A percentile compares a stretch with the other conserved stretches of the same genome.
Evolutionary conservation across 2,329 filamentous ascomycete genomes (phyloP).

Genomic region (Hymenoscyphus fructigenus): DNA sequence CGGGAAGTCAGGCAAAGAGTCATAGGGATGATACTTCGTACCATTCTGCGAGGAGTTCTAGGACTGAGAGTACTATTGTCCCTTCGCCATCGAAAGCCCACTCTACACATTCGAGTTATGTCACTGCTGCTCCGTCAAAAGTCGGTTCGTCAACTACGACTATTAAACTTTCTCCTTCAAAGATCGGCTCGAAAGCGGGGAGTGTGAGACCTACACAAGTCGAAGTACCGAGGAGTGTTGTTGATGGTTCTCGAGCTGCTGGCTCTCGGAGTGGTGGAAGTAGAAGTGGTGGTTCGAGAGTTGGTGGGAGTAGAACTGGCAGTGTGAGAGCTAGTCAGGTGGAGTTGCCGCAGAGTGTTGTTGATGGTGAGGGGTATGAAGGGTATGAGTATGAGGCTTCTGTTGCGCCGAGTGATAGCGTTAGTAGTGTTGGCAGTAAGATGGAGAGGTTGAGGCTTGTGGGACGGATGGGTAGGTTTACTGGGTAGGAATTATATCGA

Average conservation of each 20-base stretch:
- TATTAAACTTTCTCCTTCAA: not conserved
- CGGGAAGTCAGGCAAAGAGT: not conserved
- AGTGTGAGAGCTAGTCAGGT: conserved; percentile 21
- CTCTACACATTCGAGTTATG: not conserved
- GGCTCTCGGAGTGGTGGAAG: not conserved
- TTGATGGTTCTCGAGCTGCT: conserved; percentile 6
- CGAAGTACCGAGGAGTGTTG: conserved; percentile 27
- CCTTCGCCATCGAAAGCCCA: not conserved
- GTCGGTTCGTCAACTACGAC: not conserved
- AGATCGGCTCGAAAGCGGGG: not conserved
- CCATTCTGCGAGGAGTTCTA: conserved; percentile 7
- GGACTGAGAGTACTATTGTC: conserved; percentile 7
- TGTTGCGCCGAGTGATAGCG: conserved; percentile 60
- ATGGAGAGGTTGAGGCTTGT: conserved; percentile 29
- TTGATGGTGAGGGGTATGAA: conserved; percentile 42
- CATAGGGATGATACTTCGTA: conserved; percentile 6
- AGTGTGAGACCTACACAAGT: conserved; percentile 14
- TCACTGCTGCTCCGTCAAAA: conserved; percentile 4
- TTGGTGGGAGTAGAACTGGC: not conserved
- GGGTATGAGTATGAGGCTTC: conserved; percentile 48
- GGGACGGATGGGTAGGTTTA: conserved; percentile 23
- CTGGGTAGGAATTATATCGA: not conserved
- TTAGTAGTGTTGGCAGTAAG: conserved; percentile 56
- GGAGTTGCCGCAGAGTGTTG: conserved; percentile 27
- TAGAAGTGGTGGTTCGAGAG: not conserved